Conservation (phyloP, 2,329 filamentous ascomycete genomes). For the Tolypocladium pustulatum region DNA sequence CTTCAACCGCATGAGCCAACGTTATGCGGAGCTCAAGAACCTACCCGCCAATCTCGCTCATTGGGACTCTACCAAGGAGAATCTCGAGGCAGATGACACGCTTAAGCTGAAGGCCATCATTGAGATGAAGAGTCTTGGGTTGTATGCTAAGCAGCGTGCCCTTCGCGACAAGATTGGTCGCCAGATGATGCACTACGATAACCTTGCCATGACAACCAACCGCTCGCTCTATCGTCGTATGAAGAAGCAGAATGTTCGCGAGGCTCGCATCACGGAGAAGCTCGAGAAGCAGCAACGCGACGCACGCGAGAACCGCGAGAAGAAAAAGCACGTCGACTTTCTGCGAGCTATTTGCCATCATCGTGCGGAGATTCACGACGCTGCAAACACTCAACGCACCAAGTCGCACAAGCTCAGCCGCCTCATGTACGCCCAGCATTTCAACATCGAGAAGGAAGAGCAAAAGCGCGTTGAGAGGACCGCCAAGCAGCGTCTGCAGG, state of each 20-base stretch:
- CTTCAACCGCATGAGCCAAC: constrained; percentile 80
- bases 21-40: constrained; percentile 74
- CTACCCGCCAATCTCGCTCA: constrained; percentile 77
- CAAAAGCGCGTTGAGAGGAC: constrained; percentile 97
- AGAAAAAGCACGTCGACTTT: constrained; percentile 94
- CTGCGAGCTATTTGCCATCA: constrained; percentile 79
- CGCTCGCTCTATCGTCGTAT: constrained; percentile 80
- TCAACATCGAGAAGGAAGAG: constrained; percentile 97
- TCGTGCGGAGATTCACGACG: constrained; percentile 63
- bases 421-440: constrained; percentile 81
- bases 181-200: constrained; percentile 92
- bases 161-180: constrained; percentile 79
- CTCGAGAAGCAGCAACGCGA: constrained; percentile 98
- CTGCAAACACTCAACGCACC: constrained; percentile 54
- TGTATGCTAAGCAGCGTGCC: constrained; percentile 81
- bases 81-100: constrained; percentile 61
- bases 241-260: constrained; percentile 94
- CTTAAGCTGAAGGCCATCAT: constrained; percentile 86
- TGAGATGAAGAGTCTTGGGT: constrained; percentile 81
- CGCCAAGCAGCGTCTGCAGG: constrained; percentile 98
- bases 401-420: constrained; percentile 81
- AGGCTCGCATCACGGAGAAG: constrained; percentile 96
- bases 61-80: constrained; percentile 69
- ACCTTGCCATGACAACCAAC: constrained; percentile 94
- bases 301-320: constrained; percentile 88